Conservation (phyloP, 1,139 yeast species). For the Kodamaea sp. region DNA sequence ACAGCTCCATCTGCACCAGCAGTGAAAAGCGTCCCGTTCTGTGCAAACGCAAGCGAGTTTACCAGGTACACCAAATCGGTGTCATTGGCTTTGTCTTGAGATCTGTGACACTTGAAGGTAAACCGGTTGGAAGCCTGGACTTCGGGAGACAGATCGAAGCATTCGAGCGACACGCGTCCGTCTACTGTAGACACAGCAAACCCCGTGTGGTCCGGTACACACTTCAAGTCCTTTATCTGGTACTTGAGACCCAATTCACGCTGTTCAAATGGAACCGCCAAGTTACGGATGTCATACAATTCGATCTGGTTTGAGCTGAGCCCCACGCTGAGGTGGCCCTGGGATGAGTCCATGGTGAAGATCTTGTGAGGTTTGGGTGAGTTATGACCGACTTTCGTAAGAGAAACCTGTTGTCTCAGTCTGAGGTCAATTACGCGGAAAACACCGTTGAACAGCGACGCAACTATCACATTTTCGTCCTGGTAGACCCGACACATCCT, state of each 20-base stretch:
- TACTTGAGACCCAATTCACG: conserved; percentile 74
- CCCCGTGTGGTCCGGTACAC: conserved; percentile 62
- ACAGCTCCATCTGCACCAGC: conserved; percentile 80
- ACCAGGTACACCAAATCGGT: conserved; percentile 76
- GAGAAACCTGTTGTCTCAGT: conserved; percentile 15
- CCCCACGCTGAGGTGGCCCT: conserved; percentile 53
- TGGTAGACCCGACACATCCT: conserved; percentile 26
- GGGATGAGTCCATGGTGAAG: conserved; percentile 61
- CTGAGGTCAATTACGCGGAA: conserved; percentile 41
- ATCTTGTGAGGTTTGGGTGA: conserved; percentile 49
- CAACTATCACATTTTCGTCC: conserved; percentile 34
- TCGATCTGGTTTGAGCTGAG: conserved; percentile 56
- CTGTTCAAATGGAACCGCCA: conserved; percentile 45
- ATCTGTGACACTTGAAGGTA: conserved; percentile 85
- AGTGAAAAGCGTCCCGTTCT: conserved; percentile 53
- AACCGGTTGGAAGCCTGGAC: conserved; percentile 51
- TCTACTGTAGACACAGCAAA: conserved; percentile 83
- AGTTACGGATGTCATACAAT: conserved; percentile 57
- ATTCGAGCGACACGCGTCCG: conserved; percentile 84
- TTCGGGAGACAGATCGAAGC: conserved; percentile 53
- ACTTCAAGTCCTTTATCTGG: conserved; percentile 63
- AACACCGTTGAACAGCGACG: conserved; percentile 59
- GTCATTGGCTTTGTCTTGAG: conserved; percentile 38
- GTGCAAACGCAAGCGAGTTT: conserved; percentile 62
- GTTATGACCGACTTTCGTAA: conserved; percentile 6